Conservation (phyloP, 257 asterid species). For the Solanum verrucosum region DNA sequence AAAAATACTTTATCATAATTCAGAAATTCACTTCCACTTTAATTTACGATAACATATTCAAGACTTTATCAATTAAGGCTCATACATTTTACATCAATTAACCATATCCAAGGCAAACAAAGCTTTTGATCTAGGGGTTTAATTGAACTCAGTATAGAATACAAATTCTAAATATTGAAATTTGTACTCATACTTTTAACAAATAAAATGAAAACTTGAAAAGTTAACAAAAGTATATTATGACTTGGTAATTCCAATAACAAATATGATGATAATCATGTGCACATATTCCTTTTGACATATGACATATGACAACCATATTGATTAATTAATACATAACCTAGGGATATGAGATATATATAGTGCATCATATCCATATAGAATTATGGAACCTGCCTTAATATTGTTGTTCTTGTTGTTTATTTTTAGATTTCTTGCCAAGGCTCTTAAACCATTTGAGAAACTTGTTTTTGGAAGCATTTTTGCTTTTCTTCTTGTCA, state of each 20-base stretch:
- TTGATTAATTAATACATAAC: neutral
- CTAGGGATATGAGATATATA: neutral
- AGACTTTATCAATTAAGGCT: neutral
- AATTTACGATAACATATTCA: neutral
- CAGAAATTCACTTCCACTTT: neutral
- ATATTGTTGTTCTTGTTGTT: neutral
- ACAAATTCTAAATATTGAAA: neutral
- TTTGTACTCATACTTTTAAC: neutral
- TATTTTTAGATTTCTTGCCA: neutral
- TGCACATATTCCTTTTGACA: neutral
- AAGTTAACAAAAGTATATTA: neutral
- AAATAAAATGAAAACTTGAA: neutral
- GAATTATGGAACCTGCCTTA: neutral
- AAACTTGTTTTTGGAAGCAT: slow-evolving; percentile 24
- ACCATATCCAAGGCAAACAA: neutral
- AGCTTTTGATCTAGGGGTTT: neutral
- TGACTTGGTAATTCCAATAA: neutral
- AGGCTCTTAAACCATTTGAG: neutral
- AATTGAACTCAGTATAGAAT: neutral
- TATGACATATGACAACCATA: neutral
- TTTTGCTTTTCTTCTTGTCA: slow-evolving; percentile 18
- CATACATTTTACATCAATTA: neutral
- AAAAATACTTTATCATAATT: neutral
- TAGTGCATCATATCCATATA: neutral
- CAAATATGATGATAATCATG: neutral